These are phyloP conservation scores for Houttuynia cordata DNA, from an alignment of 164 flowering plant genomes.

Conservation along the genomic window DNA sequence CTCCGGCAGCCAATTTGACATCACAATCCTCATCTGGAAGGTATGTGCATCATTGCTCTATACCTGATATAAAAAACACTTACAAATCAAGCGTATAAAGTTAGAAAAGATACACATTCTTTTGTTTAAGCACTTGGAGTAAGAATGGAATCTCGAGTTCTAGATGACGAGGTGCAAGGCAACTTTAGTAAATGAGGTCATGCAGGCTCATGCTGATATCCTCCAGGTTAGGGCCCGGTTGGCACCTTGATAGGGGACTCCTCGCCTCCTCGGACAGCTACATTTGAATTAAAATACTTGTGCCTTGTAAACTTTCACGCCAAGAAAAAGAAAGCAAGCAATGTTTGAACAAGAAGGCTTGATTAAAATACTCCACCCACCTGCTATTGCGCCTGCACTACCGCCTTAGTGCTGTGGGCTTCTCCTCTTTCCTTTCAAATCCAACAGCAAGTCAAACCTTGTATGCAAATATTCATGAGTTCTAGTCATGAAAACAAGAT, in stretches of 20 bases:
- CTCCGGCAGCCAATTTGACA: slow-evolving; percentile 76
- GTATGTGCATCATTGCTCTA: slow-evolving; percentile 12
- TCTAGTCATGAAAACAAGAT: not conserved
- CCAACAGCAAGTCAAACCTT: not conserved
- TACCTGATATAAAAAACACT: not conserved
- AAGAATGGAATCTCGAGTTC: too few species aligned
- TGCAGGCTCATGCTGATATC: too few species aligned
- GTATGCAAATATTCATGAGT: not conserved
- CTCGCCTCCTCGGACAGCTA: not conserved
- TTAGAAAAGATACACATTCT: too few species aligned
- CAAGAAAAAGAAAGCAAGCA: not conserved
- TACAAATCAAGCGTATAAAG: too few species aligned
- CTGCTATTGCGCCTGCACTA: slow-evolving; percentile 1
- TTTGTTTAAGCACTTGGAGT: too few species aligned
- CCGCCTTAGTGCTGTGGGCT: not conserved
- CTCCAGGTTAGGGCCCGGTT: too few species aligned
- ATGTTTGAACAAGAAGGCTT: not conserved
- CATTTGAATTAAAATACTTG: not conserved
- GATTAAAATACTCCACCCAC: not conserved
- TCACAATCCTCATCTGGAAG: slow-evolving; percentile 90
- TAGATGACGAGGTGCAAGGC: too few species aligned
- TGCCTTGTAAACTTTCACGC: not conserved
- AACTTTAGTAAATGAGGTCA: too few species aligned
- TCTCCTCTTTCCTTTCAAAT: not conserved
- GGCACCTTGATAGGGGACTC: not conserved